These are phyloP conservation scores for Yamadazyma olivae DNA, from an alignment of 805 yeast species.

Conservation along the genomic window DNA sequence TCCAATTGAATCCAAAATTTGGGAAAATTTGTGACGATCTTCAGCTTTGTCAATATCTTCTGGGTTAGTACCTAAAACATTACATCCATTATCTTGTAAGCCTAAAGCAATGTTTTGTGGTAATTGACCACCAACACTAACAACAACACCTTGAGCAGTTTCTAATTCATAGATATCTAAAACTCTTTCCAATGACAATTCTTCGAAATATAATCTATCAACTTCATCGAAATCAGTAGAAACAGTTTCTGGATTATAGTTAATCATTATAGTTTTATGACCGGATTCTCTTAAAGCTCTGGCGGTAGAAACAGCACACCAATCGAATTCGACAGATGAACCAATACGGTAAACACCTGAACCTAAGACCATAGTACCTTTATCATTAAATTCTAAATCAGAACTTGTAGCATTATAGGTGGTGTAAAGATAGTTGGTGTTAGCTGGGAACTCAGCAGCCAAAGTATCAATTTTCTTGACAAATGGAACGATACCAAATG, in stretches of 20 bases:
- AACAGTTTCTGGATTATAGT: constrained; percentile 98
- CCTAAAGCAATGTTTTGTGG: constrained; percentile 95
- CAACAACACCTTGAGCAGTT: constrained; percentile 84
- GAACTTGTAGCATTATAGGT: constrained; percentile 89
- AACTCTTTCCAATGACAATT: constrained; percentile 91
- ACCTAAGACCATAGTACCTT: constrained; percentile 92
- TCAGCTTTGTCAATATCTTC: constrained; percentile 95
- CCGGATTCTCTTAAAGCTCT: constrained; percentile 88
- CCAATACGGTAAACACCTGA: constrained; percentile 99
- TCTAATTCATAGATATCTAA: constrained; percentile 96
- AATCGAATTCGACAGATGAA: constrained; percentile 96
- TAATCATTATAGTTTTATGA: constrained; percentile 90
- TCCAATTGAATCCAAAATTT: constrained; percentile 85
- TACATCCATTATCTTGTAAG: constrained; percentile 78
- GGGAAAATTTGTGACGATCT: constrained; percentile 96
- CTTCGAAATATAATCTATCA: constrained; percentile 95
- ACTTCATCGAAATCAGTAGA: constrained; percentile 99
- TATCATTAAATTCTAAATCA: constrained; percentile 82
- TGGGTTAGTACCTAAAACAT: constrained; percentile 91
- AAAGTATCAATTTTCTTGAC: constrained; percentile 96
- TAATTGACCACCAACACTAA: constrained; percentile 96
- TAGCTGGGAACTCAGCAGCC: constrained; percentile 99
- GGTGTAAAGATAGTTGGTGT: constrained; percentile 91
- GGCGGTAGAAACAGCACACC: constrained; percentile 99
- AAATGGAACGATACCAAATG: constrained; percentile 79